Percentiles rank a stretch among this genome's conserved stretches.
These are phyloP conservation scores for Pyracantha coccinea DNA, from an alignment of 331 rosid species.

Conservation along the genomic window DNA sequence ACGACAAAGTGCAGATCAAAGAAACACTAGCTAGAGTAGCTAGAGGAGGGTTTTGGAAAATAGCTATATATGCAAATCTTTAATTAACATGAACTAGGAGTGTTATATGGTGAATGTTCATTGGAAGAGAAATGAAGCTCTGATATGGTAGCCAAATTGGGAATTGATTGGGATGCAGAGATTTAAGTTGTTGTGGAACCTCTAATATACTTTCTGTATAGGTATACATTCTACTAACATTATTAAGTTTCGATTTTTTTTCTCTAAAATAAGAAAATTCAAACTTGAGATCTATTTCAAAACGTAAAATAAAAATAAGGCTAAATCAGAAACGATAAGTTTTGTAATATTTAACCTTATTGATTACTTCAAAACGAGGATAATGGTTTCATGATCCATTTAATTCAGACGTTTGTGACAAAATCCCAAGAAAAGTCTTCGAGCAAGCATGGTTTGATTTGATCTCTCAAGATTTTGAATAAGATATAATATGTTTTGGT, in stretches of 20 bases:
- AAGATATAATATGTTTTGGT: neutral
- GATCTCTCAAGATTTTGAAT: neutral
- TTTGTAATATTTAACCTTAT: too few relatives aligned
- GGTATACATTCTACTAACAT: neutral
- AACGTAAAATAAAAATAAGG: neutral
- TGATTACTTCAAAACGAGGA: neutral
- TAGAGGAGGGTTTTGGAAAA: too few relatives aligned
- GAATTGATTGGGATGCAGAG: too few relatives aligned
- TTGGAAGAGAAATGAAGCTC: too few relatives aligned
- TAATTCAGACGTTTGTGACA: neutral
- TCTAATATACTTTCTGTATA: neutral
- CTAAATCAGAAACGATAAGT: neutral
- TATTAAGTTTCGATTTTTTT: neutral
- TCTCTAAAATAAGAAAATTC: neutral
- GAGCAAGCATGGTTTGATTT: conserved; percentile 6
- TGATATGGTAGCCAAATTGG: too few relatives aligned
- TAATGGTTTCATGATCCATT: neutral
- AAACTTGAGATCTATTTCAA: neutral
- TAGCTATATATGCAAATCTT: too few relatives aligned
- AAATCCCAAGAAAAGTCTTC: conserved; percentile 3
- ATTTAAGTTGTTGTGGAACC: too few relatives aligned
- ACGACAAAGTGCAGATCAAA: too few relatives aligned
- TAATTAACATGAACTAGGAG: too few relatives aligned
- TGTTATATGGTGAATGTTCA: too few relatives aligned
- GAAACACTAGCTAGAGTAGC: too few relatives aligned